Base-by-base conservation (phyloP, 495 filamentous ascomycete species). In the Annulohypoxylon moriforme region DNA sequence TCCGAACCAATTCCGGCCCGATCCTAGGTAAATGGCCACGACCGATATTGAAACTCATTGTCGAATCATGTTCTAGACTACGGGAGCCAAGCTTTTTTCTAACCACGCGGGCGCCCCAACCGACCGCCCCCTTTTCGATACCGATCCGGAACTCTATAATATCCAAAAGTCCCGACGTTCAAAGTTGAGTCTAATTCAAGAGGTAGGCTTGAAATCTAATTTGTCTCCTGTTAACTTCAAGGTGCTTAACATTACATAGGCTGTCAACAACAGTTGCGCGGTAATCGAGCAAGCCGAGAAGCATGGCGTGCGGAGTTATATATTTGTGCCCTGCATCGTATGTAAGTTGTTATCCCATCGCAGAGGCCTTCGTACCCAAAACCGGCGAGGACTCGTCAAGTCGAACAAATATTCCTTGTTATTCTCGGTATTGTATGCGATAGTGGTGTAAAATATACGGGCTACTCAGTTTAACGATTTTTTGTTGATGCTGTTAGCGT, bases 261-360 rank as follows among this genome's bases (percentile, higher is more conserved):
- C 75, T 8, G 50, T 81, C 2, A 44, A 69, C 0, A 72, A 75
- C 16, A 85, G 85, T 56, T 72, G 72, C 16, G 63, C 50, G 1
- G 74, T 85, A 13, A 79, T 86, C 36, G 80, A 85, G 10, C 64
- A 69, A 18, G 76, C 78, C 0, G 80, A 82, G 16, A 47, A 60
- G 9, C 64, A 78, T 29, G 83, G 79, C 0, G 80, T 87, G 27
- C 69, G 74, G 22, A 81, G 78, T 62, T 86, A 87, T 55, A 80
- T 87, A 57, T 85, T 86, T 65, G 71, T 69, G 0, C 84, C 83
- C 0, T 86, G 83, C 62, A 74, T 83, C 55, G 82, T 85, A 3
- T 84, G 76, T 78, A 64, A 68, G 76, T 67, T 18, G 16, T 16
- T 8, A 24, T 34, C 20, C 40, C 34, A 4, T 16, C 34, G 11